Evolutionary conservation across 1,139 yeast species (phyloP), one percentile per base, ranked within the genome.

Genomic region (Torulaspora pretoriensis): DNA sequence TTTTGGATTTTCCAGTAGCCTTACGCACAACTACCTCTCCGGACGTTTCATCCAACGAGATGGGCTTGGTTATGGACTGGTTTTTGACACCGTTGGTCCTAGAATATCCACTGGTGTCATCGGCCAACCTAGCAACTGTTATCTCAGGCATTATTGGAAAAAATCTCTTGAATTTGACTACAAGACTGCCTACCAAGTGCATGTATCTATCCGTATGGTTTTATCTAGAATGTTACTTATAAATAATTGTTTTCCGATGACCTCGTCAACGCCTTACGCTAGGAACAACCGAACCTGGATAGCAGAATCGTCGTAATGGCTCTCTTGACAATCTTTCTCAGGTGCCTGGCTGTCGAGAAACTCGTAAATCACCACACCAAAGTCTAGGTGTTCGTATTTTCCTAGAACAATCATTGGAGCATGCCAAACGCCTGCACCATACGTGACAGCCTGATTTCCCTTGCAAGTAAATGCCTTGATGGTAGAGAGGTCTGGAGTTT

Each of bases 371-470:
- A 88, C 70, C 12, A 90, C 97, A 2, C 88, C 90, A 69, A 89
- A 90, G 58, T 89, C 96, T 23, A 86, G 61, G 1, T 77, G 69
- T 8, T 74, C 72, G 17, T 40, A 46, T 8, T 64, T 60, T 34
- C 75, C 75, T 34, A 71, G 49, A 35, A 87, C 92, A 32, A 90
- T 83, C 97, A 90, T 90, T 1, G 97, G 97, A 0, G 97, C 95
- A 63, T 90, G 97, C 89, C 89, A 82, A 50, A 53, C 45, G 35
- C 74, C 95, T 0, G 78, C 78, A 0, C 88, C 95, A 61, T 90
- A 90, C 0, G 96, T 90, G 3, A 90, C 85, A 0, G 95, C 86
- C 61, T 88, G 96, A 63, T 85, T 82, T 0, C 96, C 96, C 45
- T 68, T 75, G 51, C 92, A 87, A 3, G 80, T 54, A 56, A 88